These are phyloP conservation scores for Paecilomyces sp. DNA, from an alignment of 2,329 filamentous ascomycete species.

Conservation along the genomic window DNA sequence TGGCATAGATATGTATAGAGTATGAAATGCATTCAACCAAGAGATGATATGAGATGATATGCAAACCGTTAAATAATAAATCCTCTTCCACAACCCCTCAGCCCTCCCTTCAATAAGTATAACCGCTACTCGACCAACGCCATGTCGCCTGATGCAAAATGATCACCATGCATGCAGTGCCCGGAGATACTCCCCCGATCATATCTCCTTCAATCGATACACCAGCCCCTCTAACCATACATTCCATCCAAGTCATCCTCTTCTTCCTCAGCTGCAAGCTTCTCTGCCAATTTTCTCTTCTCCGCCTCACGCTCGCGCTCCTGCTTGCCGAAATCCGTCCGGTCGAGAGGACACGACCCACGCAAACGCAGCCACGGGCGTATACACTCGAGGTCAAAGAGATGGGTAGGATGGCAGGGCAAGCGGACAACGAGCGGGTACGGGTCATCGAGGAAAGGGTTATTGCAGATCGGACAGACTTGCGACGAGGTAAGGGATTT, in stretches of 20 bases:
- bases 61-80: neutral
- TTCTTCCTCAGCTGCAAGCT: slow-evolving; percentile 33
- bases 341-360: slow-evolving; percentile 57
- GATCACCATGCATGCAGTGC: neutral
- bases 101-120: neutral
- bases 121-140: neutral
- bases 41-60: neutral
- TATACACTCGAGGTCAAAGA: slow-evolving; percentile 61
- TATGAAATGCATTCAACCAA: neutral
- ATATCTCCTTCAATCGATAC: neutral
- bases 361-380: slow-evolving; percentile 58
- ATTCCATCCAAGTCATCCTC: slow-evolving; percentile 44
- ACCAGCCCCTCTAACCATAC: slow-evolving; percentile 24
- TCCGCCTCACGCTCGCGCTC: slow-evolving; percentile 44
- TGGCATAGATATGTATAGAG: neutral
- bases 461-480: slow-evolving; percentile 54
- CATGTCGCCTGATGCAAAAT: neutral
- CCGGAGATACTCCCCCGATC: neutral
- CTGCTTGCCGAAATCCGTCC: slow-evolving; percentile 52
- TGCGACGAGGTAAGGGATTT: slow-evolving; percentile 46
- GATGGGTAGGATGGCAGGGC: slow-evolving; percentile 54
- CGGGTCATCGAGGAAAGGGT: slow-evolving; percentile 54
- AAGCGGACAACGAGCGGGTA: slow-evolving; percentile 59
- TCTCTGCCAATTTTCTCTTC: slow-evolving; percentile 45
- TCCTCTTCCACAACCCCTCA: neutral